These are phyloP conservation scores for Moniliophthora roreri DNA, from an alignment of 1,284 basidiomycete genomes.

Conservation along the genomic window DNA sequence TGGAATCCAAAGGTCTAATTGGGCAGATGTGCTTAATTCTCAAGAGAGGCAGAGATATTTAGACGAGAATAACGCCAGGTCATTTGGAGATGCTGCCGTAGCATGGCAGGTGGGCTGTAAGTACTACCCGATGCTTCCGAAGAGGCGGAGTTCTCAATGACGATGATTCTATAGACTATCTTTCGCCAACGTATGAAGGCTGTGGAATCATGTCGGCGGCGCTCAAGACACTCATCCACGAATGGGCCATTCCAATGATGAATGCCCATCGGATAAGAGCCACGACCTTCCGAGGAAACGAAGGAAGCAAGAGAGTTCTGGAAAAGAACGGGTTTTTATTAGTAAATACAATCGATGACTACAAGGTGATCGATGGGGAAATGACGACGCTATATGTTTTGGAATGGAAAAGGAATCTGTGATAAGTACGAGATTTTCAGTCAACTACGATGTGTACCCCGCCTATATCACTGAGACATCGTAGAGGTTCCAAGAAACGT, in stretches of 20 bases:
- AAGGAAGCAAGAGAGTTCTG: conserved; percentile 58
- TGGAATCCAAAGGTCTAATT: conserved; percentile 29
- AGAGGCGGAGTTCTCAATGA: too few relatives aligned
- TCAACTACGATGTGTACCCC: too few relatives aligned
- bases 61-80: conserved; percentile 35
- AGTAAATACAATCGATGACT: neutral
- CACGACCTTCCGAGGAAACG: conserved; percentile 49
- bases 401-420: neutral
- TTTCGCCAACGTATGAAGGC: conserved; percentile 57
- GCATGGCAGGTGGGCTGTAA: conserved; percentile 55
- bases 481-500: too few relatives aligned
- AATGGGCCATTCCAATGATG: conserved; percentile 64
- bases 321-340: conserved; percentile 62
- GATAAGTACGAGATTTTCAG: too few relatives aligned
- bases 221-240: conserved; percentile 44
- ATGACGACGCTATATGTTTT: neutral
- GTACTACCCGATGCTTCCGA: conserved; percentile 18
- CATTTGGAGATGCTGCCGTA: conserved; percentile 46
- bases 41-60: conserved; percentile 27
- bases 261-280: conserved; percentile 44
- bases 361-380: neutral
- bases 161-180: conserved; percentile 36
- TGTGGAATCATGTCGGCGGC: conserved; percentile 68
- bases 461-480: too few relatives aligned
- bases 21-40: conserved; percentile 24